Evolutionary conservation across 192 early-diverging fungal species (phyloP).

Genomic region (Thamnidium elegans): DNA sequence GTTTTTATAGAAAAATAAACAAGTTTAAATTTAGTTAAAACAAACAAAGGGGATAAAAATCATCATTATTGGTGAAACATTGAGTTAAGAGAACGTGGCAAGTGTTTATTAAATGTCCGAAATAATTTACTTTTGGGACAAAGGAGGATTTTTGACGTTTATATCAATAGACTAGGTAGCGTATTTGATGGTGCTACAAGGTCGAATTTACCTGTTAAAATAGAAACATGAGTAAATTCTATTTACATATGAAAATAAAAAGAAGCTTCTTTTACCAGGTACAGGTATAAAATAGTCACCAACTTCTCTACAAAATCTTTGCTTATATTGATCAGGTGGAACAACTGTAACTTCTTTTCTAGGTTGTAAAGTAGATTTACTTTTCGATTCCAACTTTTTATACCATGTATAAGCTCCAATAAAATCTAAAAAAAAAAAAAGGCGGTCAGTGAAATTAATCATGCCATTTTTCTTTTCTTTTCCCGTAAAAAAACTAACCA

Average conservation of each 20-base stretch:
- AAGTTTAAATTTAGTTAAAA: too few species aligned
- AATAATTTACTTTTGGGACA: background rate
- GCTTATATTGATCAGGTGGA: constrained; percentile 90
- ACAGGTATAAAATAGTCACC: constrained; percentile 85
- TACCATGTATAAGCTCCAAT: constrained; percentile 97
- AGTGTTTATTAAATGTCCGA: background rate
- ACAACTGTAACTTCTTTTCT: constrained; percentile 90
- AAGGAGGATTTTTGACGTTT: background rate
- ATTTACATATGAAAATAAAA: background rate
- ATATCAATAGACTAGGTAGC: constrained; percentile 9
- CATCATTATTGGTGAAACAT: constrained; percentile 7
- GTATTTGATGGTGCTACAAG: background rate
- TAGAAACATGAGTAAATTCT: background rate
- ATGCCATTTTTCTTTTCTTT: background rate
- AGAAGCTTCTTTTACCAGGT: constrained; percentile 66
- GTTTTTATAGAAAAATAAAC: too few species aligned
- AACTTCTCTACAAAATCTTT: constrained; percentile 87
- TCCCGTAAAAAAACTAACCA: constrained; percentile 34
- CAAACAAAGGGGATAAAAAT: too few species aligned
- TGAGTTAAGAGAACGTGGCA: constrained; percentile 15
- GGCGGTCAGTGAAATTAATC: background rate
- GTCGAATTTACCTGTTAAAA: constrained; percentile 13
- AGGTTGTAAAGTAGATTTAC: constrained; percentile 64
- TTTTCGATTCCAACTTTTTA: constrained; percentile 85
- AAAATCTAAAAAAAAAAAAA: constrained; percentile 61